Conservation (phyloP, 345 rosid genomes). For the Lagerstroemia speciosa region DNA sequence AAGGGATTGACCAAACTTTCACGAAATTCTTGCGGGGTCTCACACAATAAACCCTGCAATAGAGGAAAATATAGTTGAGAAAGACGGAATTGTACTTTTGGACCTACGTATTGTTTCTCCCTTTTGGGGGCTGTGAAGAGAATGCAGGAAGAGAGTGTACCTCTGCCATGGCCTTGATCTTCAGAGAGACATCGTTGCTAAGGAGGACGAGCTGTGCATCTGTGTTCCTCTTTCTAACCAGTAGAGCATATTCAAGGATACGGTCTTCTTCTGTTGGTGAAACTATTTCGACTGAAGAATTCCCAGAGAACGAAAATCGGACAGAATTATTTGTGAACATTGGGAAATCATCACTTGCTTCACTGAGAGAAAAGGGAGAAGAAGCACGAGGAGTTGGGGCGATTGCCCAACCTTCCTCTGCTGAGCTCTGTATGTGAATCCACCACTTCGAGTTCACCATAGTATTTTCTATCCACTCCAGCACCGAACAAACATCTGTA, state of each 20-base stretch:
- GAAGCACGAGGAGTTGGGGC: constrained; percentile 66
- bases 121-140: neutral
- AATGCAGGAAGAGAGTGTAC: constrained; percentile 20
- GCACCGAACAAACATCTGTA: constrained; percentile 42
- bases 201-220: constrained; percentile 63
- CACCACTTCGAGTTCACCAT: constrained; percentile 64
- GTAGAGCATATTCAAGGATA: constrained; percentile 55
- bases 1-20: constrained; percentile 81
- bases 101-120: too few species aligned
- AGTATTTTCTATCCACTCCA: constrained; percentile 80
- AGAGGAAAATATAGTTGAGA: neutral
- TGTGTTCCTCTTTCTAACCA: constrained; percentile 29
- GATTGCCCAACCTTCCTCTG: constrained; percentile 39
- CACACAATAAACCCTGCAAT: constrained; percentile 71
- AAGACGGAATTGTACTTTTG: neutral
- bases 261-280: constrained; percentile 73
- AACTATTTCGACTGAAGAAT: constrained; percentile 26
- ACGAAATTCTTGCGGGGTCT: constrained; percentile 57
- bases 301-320: constrained; percentile 17
- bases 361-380: constrained; percentile 38
- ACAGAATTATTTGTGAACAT: neutral
- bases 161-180: constrained; percentile 92
- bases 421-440: constrained; percentile 63
- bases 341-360: constrained; percentile 14
- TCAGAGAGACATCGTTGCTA: constrained; percentile 51